Evolutionary conservation across 1,284 basidiomycete species (phyloP), one percentile per base, ranked within the genome.

Genomic region (Puccinia polysora): DNA sequence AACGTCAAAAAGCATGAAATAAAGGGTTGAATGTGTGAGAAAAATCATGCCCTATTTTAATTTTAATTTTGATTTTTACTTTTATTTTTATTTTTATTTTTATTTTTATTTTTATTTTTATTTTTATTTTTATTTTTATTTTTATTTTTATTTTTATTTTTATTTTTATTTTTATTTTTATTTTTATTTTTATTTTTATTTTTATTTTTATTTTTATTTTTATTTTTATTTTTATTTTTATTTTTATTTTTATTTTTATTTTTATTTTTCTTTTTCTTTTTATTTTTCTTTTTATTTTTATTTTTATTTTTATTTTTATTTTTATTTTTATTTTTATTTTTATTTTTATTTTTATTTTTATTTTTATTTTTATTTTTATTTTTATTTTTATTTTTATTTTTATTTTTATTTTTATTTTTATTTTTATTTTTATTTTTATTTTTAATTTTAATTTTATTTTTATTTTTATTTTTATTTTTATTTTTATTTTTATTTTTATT

Each of bases 281-380:
- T 10, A 52, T 52, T 52, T 52, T 25, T 14, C 7, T 52, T 52
- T 25, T 15, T 10, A 15, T 52, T 25, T 14, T 52, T 52, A 14
- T 10, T 52, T 52, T 14, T 52, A 15, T 10, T 14, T 52, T 52
- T 10, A 8, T 14, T 52, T 52, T 52, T 52, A 14, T 10, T 52
- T 8, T 52, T 14, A 15, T 52, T 10, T 14, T 8, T 52, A 15
- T 52, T 14, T 14, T 52, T 10, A 14, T 14, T 14, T 52, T 52
- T 52, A 15, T 52, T 14, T 10, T 10, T 52, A 10, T 14, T 10
- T 52, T 52, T 52, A 23, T 52, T 52, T 10, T 10, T 14, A 10
- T 52, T 52, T 52, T 52, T 52, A 15, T 52, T 12, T 52, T 52
- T 52, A 10, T 14, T 52, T 52, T 52, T 52, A 15, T 52, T 52